These are phyloP conservation scores for Musa balbisiana DNA, from an alignment of 202 grass and related monocot species.

Conservation along the genomic window DNA sequence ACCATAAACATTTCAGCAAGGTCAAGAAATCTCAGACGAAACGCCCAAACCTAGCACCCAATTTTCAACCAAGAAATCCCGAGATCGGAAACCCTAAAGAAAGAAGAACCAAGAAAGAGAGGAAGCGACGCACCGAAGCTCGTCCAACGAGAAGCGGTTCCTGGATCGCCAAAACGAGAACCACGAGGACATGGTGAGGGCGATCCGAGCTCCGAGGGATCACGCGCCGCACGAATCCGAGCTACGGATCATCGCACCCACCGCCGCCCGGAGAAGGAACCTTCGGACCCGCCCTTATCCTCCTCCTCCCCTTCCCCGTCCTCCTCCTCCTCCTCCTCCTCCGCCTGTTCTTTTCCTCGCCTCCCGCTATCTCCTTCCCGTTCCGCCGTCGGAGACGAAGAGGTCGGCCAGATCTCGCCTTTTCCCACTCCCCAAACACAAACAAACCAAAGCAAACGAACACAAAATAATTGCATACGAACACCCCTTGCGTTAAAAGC, in stretches of 20 bases:
- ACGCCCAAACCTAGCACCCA: no score
- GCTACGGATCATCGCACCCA: not conserved
- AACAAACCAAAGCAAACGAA: not conserved
- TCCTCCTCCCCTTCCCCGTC: not conserved
- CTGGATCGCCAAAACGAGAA: conserved; percentile 67
- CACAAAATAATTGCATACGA: not conserved
- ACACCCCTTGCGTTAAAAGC: no score
- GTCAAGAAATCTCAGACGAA: conserved; percentile 1
- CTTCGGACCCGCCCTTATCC: not conserved
- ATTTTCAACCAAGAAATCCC: not conserved
- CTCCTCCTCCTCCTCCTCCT: not conserved
- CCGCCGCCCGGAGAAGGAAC: not conserved
- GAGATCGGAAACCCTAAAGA: not conserved
- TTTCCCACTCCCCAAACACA: not conserved
- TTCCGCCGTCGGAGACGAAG: not conserved
- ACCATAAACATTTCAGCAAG: not conserved
- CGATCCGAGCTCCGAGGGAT: not conserved
- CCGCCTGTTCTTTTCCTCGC: not conserved
- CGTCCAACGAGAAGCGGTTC: conserved; percentile 89
- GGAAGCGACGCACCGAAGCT: conserved; percentile 63
- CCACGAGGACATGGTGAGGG: conserved; percentile 38
- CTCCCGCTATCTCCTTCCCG: not conserved
- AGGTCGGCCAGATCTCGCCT: not conserved
- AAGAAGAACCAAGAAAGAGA: not conserved
- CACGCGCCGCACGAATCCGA: conserved; percentile 6